A percentile compares a stretch with the other conserved stretches of the same genome.
Conservation (phyloP, 371 early-diverging fungal genomes). For the Mucor velutinosus region DNA sequence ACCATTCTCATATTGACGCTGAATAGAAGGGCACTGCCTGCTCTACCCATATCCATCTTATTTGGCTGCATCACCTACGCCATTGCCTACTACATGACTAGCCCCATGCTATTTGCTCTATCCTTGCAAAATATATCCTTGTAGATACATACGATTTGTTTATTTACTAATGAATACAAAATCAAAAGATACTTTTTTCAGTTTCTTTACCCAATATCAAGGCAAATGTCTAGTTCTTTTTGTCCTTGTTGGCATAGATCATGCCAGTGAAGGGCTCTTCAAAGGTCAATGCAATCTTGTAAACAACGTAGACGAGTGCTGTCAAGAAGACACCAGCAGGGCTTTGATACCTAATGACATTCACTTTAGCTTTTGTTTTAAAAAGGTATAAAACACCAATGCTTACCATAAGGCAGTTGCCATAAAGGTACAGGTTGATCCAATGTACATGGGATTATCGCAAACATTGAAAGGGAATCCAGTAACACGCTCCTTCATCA, state of each 20-base stretch:
- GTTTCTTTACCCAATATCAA: not conserved
- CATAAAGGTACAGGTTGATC: conserved; percentile 87
- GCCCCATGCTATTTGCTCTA: conserved; percentile 8
- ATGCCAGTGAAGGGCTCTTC: conserved; percentile 68
- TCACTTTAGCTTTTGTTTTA: not conserved
- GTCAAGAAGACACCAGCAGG: conserved; percentile 75
- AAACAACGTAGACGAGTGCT: conserved; percentile 71
- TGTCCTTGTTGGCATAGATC: conserved; percentile 75
- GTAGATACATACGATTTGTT: not conserved
- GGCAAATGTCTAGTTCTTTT: conserved; percentile 27
- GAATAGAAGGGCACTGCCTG: conserved; percentile 20
- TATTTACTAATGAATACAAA: conserved; percentile 1
- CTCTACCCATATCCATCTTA: conserved; percentile 25
- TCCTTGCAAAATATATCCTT: not conserved
- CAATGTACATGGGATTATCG: conserved; percentile 93
- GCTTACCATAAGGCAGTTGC: conserved; percentile 83
- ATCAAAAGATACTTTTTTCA: conserved; percentile 1
- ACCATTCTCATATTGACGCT: conserved; percentile 26
- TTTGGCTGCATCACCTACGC: conserved; percentile 25
- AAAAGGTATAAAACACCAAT: not conserved
- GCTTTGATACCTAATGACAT: conserved; percentile 50
- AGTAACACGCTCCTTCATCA: conserved; percentile 86
- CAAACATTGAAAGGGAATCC: conserved; percentile 91
- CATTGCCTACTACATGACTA: conserved; percentile 21
- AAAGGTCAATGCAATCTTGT: conserved; percentile 73